Evolutionary conservation across 441 rosid genomes (phyloP), one percentile per base, ranked within the genome.

Genomic region (Erodium texanum): DNA sequence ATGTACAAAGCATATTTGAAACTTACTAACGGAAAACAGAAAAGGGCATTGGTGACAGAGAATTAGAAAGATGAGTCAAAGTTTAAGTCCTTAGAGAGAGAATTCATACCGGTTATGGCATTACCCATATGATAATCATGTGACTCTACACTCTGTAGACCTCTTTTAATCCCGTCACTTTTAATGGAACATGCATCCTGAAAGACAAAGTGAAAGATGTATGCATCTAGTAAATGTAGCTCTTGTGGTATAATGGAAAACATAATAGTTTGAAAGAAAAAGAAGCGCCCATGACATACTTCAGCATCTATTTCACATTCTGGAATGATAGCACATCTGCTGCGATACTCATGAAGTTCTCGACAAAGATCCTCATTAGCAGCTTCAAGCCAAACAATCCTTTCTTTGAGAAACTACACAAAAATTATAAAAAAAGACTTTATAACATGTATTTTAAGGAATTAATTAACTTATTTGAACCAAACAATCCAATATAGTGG

Each of bases 311-410:
- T 85, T 66, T 89, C 99, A 56, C 84, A 78, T 68, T 73, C 86
- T 68, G 86, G 89, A 50, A 79, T 78, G 38, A 79, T 62, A 62
- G 72, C 77, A 76, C 86, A 82, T 85, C 89, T 89, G 83, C 83
- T 84, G 52, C 90, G 87, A 78, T 85, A 90, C 66, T 82, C 92
- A 65, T 90, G 92, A 73, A 94, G 99, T 80, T 94, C 89, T 24
- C 91, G 94, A 73, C 93, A 86, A 65, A 94, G 99, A 73, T 92
- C 89, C 75, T 88, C 96, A 66, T 94, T 94, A 50, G 92, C 85
- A 76, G 90, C 89, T 87, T 94, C 99, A 74, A 94, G 98, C 84
- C 90, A 85, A 77, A 87, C 89, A 77, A 94, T 87, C 75, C 92
- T 83, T 81, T 94, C 98, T 79, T 88, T 92, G 64, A 94, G 93